Evolutionary conservation across 2,329 filamentous ascomycete species (phyloP).

Genomic region (Whalleya microplaca): DNA sequence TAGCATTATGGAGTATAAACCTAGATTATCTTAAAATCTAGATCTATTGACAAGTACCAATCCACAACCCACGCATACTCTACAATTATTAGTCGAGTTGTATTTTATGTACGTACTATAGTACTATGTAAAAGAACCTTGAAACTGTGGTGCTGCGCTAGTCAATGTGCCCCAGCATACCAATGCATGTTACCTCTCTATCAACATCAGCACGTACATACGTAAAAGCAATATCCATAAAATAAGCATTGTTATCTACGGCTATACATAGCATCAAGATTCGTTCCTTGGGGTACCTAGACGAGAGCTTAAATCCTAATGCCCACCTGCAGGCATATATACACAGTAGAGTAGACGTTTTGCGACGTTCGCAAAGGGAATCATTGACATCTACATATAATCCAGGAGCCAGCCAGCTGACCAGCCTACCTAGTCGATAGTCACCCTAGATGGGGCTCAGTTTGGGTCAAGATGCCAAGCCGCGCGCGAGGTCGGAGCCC

Average conservation of each 20-base stretch:
- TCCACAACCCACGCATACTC: neutral
- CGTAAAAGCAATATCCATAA: neutral
- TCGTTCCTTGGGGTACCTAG: too few species aligned
- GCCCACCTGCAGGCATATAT: too few species aligned
- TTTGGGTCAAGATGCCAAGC: constrained; percentile 31
- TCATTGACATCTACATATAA: too few species aligned
- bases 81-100: neutral
- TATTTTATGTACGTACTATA: neutral
- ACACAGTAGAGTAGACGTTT: neutral
- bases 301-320: neutral
- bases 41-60: too few species aligned
- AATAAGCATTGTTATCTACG: neutral
- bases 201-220: neutral
- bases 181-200: neutral
- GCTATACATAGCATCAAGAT: neutral
- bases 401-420: too few species aligned
- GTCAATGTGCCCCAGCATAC: neutral
- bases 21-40: neutral
- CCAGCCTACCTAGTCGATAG: too few species aligned
- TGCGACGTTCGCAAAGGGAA: too few species aligned
- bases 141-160: neutral
- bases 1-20: neutral
- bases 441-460: neutral
- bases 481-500: constrained; percentile 18
- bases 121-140: neutral